Evolutionary conservation across 2,329 filamentous ascomycete species (phyloP), one percentile per base, ranked within the genome.

Genomic region (Sporothrix curviconia): DNA sequence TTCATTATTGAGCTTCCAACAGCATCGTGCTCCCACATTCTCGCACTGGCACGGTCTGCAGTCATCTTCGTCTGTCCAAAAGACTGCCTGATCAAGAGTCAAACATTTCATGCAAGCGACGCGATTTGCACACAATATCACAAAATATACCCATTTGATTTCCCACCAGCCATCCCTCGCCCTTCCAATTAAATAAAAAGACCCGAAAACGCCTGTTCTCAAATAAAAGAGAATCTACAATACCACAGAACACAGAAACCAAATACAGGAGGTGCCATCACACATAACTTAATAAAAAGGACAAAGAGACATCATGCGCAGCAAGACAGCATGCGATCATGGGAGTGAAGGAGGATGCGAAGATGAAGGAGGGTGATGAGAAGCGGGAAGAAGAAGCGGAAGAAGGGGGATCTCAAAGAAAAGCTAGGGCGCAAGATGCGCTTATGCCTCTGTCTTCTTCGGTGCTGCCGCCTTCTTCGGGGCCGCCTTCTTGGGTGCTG

Each of bases 401-500:
- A 32, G n/a, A 43, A n/a, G 55, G 54, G 57, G 61, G 58, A 62
- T 61, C 30, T 43, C 44, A 51, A 9, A 39, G 36, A 56, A 36
- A 37, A 60, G 28, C 51, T 24, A 17, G 8, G n/a, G n/a, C n/a
- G 34, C 19, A 52, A 15, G 42, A 30, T 24, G 32, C 19, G 19
- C 37, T 60, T 43, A 58, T 59, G 61, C 56, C 50, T 56, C 43
- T 34, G 56, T 53, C 55, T 62, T 63, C 60, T 62, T 62, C 37
- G 57, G 50, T 42, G 74, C 67, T 62, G 70, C 69, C 52, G 69
- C 68, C 70, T 78, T 75, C 70, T 76, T 77, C 25, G 74, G 66
- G 5, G 72, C 67, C 17, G 75, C 70, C 71, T 76, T 76, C 69
- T 75, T 76, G 36, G 72, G 64, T 11, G 73, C 67, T 15, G 76